A percentile compares a stretch with the other conserved stretches of the same genome.
Evolutionary conservation across 2,329 filamentous ascomycete genomes (phyloP).

Genomic region (Endocalyx cinctus): DNA sequence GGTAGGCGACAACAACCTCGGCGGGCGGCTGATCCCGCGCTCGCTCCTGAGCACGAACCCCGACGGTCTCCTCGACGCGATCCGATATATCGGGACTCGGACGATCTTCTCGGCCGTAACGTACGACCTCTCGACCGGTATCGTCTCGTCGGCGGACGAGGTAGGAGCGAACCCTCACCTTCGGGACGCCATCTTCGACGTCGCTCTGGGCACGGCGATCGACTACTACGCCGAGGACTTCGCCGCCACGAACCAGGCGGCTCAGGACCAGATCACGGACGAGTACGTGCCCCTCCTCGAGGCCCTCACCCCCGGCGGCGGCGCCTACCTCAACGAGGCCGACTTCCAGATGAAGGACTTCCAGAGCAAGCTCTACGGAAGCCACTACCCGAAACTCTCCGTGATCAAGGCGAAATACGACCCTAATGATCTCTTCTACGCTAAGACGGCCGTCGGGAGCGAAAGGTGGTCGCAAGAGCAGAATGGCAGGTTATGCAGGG

Average conservation of each 20-base stretch:
- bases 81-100: not conserved
- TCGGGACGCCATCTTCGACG: conserved; percentile 9
- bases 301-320: conserved; percentile 12
- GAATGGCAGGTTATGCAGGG: conserved; percentile 33
- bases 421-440: conserved; percentile 33
- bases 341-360: conserved; percentile 30
- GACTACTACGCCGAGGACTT: conserved; percentile 11
- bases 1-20: conserved; percentile 12
- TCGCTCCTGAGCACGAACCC: conserved; percentile 4
- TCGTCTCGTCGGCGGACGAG: conserved; percentile 3
- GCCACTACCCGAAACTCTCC: conserved; percentile 27
- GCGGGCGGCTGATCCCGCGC: conserved; percentile 11
- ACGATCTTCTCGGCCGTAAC: conserved; percentile 3
- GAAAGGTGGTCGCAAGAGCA: conserved; percentile 33
- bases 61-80: conserved; percentile 4
- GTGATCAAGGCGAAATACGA: conserved; percentile 39
- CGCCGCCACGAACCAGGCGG: conserved; percentile 4
- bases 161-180: conserved; percentile 10
- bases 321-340: conserved; percentile 35
- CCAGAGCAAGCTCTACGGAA: conserved; percentile 29
- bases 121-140: conserved; percentile 6
- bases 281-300: conserved; percentile 7
- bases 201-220: conserved; percentile 3
- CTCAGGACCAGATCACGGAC: conserved; percentile 9
- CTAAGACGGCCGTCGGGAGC: conserved; percentile 35